Conservation (phyloP, 495 filamentous ascomycete species). For the Penicillium odoratum region DNA sequence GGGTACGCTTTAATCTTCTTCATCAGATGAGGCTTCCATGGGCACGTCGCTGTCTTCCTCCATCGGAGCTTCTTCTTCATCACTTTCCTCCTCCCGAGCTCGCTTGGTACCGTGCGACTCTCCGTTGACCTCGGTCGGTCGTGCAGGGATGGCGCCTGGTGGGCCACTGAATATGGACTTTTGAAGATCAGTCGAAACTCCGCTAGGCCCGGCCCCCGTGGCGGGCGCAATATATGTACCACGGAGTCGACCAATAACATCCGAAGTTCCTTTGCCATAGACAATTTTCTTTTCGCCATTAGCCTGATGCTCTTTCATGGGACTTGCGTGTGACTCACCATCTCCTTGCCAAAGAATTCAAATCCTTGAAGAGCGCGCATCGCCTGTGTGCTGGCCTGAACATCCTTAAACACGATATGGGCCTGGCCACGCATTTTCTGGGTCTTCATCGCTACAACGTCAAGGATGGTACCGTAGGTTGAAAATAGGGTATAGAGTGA, state of each 20-base stretch:
- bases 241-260: conserved; percentile 84
- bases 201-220: conserved; percentile 47
- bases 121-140: conserved; percentile 39
- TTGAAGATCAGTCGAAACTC: conserved; percentile 70
- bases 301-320: neutral
- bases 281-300: conserved; percentile 65
- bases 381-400: conserved; percentile 83
- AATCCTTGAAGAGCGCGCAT: conserved; percentile 85
- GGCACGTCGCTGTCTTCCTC: conserved; percentile 64
- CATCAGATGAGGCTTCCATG: conserved; percentile 56
- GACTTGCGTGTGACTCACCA: conserved; percentile 57
- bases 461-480: conserved; percentile 89
- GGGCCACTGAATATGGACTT: conserved; percentile 79
- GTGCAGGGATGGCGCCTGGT: conserved; percentile 46
- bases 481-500: conserved; percentile 91
- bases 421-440: conserved; percentile 93
- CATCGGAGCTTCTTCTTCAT: conserved; percentile 69
- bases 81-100: conserved; percentile 69
- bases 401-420: conserved; percentile 86
- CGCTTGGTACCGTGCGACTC: conserved; percentile 59
- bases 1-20: conserved; percentile 27
- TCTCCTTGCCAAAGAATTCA: conserved; percentile 81
- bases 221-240: conserved; percentile 76
- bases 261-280: conserved; percentile 84
- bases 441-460: conserved; percentile 88